Conservation (phyloP, 352 stramenopile genomes). For the Phytopythium sindhum region DNA sequence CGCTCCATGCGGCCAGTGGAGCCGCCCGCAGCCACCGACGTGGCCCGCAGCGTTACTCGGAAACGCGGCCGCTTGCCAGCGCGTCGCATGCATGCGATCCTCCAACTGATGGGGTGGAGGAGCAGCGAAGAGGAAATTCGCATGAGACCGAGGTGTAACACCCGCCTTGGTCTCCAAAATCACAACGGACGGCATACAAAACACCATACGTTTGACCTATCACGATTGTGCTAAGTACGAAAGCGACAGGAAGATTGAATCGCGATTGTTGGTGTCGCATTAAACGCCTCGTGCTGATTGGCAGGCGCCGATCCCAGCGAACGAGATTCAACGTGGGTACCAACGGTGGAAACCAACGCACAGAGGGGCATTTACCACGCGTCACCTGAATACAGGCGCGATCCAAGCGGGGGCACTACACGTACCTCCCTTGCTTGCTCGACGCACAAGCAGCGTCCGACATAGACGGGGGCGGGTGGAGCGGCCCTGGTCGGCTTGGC, state of each 20-base stretch:
- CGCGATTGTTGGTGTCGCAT: not conserved
- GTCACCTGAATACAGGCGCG: not conserved
- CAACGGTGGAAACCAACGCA: too few relatives aligned
- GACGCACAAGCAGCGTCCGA: not conserved
- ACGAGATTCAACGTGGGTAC: constrained; percentile 1
- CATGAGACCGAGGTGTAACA: not conserved
- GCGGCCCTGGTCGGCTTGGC: too few relatives aligned
- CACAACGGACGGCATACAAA: not conserved
- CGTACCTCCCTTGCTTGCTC: not conserved
- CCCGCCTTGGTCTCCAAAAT: too few relatives aligned
- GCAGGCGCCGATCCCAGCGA: not conserved
- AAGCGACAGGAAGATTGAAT: not conserved
- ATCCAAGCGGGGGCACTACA: not conserved
- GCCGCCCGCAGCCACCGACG: not conserved
- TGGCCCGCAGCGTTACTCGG: not conserved
- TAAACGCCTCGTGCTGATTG: constrained; percentile 3
- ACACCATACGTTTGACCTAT: not conserved
- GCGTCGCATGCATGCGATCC: not conserved
- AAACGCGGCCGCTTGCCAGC: not conserved
- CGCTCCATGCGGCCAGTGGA: not conserved
- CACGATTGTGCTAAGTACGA: too few relatives aligned
- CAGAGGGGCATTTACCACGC: not conserved
- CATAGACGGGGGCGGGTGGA: too few relatives aligned
- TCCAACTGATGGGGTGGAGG: too few relatives aligned
- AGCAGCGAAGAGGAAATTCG: too few relatives aligned